phyloP scores from a whole-genome alignment of 176 grass and related monocot genomes.

The Oryza punctata region DNA sequence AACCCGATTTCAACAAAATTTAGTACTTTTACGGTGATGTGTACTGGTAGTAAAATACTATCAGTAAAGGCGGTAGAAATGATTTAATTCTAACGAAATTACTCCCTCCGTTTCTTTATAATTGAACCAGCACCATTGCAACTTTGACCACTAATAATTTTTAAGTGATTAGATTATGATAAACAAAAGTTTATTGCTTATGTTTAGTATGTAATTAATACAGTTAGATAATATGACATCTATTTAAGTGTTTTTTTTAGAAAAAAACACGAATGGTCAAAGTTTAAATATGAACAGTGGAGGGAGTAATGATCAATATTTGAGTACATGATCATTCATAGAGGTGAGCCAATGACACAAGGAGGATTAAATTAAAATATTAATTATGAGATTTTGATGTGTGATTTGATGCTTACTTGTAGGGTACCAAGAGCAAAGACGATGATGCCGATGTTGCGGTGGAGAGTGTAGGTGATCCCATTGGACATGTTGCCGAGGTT shows the following conservation, averaged over 20 bases:
- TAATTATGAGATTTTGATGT: background rate
- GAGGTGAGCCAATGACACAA: background rate
- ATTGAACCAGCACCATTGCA: too few relatives aligned
- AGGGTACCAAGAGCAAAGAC: slow-evolving; percentile 56
- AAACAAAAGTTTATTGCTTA: too few relatives aligned
- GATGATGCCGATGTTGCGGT: slow-evolving; percentile 57
- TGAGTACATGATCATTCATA: background rate
- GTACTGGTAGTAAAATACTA: background rate
- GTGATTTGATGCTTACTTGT: slow-evolving; percentile 38
- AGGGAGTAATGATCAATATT: background rate
- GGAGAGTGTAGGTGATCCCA: slow-evolving; percentile 49
- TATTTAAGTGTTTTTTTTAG: too few relatives aligned
- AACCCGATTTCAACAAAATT: background rate
- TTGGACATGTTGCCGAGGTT: slow-evolving; percentile 57
- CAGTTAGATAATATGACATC: too few relatives aligned
- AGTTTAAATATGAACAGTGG: too few relatives aligned
- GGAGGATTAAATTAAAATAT: background rate
- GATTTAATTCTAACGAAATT: background rate
- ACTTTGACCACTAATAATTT: too few relatives aligned
- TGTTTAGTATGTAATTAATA: too few relatives aligned
- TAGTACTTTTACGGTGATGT: background rate
- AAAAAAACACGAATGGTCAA: too few relatives aligned
- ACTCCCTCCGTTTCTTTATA: too few relatives aligned
- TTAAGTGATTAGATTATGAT: too few relatives aligned
- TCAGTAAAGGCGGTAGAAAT: background rate